Conservation (phyloP, 176 grass and related monocot genomes). For the Typha latifolia region DNA sequence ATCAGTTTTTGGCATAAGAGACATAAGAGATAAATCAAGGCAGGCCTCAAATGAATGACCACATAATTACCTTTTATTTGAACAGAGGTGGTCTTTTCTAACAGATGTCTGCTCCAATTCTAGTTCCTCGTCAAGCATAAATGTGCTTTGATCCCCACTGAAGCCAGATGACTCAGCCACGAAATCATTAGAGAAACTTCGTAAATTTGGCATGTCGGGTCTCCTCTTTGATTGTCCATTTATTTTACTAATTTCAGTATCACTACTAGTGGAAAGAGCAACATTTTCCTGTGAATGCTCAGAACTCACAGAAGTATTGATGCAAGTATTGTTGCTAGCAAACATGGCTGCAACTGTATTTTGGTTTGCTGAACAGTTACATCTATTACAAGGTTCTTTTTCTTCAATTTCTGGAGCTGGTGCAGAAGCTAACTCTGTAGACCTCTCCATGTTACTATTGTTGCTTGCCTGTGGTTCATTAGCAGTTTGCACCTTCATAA, state of each 20-base stretch:
- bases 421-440: background rate
- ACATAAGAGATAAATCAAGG: background rate
- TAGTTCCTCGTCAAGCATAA: slow-evolving; percentile 79
- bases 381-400: slow-evolving; percentile 5
- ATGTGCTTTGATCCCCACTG: slow-evolving; percentile 58
- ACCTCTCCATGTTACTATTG: background rate
- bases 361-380: slow-evolving; percentile 28
- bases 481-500: slow-evolving; percentile 18
- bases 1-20: no score
- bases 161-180: slow-evolving; percentile 27
- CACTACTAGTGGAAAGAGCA: slow-evolving; percentile 16
- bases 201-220: slow-evolving; percentile 24
- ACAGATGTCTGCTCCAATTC: slow-evolving; percentile 46
- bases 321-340: slow-evolving; percentile 23
- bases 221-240: slow-evolving; percentile 22
- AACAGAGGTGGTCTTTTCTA: slow-evolving; percentile 27
- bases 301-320: slow-evolving; percentile 8
- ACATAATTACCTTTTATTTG: slow-evolving; percentile 52
- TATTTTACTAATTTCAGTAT: slow-evolving; percentile 27
- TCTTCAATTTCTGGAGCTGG: background rate
- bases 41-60: background rate
- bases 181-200: slow-evolving; percentile 27
- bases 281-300: slow-evolving; percentile 24
- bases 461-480: slow-evolving; percentile 21
- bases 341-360: slow-evolving; percentile 20